Percentiles rank a stretch among this genome's conserved stretches.
Evolutionary conservation across 2,329 filamentous ascomycete genomes (phyloP).

Genomic region (Nigrospora osmanthi): DNA sequence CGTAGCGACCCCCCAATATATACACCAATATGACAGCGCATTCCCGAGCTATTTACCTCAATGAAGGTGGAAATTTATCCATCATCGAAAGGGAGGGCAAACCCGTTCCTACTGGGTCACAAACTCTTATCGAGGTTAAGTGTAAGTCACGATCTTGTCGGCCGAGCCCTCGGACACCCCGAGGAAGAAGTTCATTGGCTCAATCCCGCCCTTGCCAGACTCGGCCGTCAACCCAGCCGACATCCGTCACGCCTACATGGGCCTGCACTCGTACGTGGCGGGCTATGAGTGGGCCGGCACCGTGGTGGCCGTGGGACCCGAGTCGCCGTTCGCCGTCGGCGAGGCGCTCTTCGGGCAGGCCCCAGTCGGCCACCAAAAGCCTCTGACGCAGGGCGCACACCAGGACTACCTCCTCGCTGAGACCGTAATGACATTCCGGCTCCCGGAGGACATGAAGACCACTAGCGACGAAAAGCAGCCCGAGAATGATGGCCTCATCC

Average conservation of each 20-base stretch:
- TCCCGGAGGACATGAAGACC: neutral
- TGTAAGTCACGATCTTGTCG: constrained; percentile 3
- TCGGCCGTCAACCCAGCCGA: constrained; percentile 13
- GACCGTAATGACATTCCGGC: constrained; percentile 2
- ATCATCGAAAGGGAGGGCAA: constrained; percentile 1
- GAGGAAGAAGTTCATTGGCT: neutral
- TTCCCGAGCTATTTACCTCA: constrained; percentile 4
- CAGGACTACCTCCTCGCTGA: constrained; percentile 11
- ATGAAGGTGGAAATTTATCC: neutral
- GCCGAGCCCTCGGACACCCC: neutral
- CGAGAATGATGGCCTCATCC: constrained; percentile 1
- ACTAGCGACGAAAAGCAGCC: too few species aligned
- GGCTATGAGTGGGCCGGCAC: constrained; percentile 13
- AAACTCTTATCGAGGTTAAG: constrained; percentile 7
- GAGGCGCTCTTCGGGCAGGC: constrained; percentile 10
- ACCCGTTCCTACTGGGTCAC: constrained; percentile 4
- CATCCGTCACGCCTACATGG: constrained; percentile 11
- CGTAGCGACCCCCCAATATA: too few species aligned
- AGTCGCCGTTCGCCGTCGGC: constrained; percentile 5
- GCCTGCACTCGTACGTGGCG: constrained; percentile 10
- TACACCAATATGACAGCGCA: too few species aligned
- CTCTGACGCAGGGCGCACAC: constrained; percentile 9
- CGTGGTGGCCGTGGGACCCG: constrained; percentile 5
- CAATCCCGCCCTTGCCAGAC: neutral
- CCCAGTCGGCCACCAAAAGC: constrained; percentile 4